Evolutionary conservation across 2,329 filamentous ascomycete species (phyloP).

Genomic region (Epichloe brachyelytri): DNA sequence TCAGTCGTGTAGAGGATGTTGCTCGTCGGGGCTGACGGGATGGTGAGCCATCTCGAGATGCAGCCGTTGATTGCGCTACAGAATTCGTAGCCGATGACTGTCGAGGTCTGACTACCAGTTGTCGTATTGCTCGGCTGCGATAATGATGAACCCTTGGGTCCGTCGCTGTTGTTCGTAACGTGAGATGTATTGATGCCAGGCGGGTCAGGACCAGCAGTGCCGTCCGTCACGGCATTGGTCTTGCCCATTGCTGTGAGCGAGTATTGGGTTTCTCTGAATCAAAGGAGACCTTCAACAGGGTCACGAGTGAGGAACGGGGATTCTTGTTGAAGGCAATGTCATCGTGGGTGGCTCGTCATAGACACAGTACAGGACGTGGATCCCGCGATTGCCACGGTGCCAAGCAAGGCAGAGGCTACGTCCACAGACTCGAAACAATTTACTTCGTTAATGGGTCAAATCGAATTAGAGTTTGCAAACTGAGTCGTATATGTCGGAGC

Average conservation of each 20-base stretch:
- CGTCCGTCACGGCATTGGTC: slow-evolving; percentile 13
- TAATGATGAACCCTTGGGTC: slow-evolving; percentile 1
- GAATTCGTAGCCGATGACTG: slow-evolving; percentile 25
- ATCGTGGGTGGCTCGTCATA: slow-evolving; percentile 24
- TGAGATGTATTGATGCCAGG: slow-evolving; percentile 5
- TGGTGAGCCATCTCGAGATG: slow-evolving; percentile 36
- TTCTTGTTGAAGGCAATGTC: slow-evolving; percentile 10
- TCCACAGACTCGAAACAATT: neutral
- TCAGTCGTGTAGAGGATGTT: slow-evolving; percentile 21
- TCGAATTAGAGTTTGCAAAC: neutral
- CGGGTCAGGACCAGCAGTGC: slow-evolving; percentile 8
- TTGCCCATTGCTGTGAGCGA: slow-evolving; percentile 22
- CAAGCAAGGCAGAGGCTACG: neutral
- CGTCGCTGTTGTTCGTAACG: neutral
- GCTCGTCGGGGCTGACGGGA: slow-evolving; percentile 25
- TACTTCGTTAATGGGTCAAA: neutral
- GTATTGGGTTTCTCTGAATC: slow-evolving; percentile 16
- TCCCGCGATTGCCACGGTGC: slow-evolving; percentile 3
- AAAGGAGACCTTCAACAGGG: slow-evolving; percentile 17
- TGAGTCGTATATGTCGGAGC: neutral
- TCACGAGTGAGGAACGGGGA: slow-evolving; percentile 13
- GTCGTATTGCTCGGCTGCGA: slow-evolving; percentile 9
- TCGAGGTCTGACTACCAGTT: slow-evolving; percentile 18
- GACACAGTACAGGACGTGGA: slow-evolving; percentile 11
- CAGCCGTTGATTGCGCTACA: slow-evolving; percentile 22